Evolutionary conservation across 1,284 basidiomycete genomes (phyloP), one percentile per base, ranked within the genome.

Genomic region (Somion occarium): DNA sequence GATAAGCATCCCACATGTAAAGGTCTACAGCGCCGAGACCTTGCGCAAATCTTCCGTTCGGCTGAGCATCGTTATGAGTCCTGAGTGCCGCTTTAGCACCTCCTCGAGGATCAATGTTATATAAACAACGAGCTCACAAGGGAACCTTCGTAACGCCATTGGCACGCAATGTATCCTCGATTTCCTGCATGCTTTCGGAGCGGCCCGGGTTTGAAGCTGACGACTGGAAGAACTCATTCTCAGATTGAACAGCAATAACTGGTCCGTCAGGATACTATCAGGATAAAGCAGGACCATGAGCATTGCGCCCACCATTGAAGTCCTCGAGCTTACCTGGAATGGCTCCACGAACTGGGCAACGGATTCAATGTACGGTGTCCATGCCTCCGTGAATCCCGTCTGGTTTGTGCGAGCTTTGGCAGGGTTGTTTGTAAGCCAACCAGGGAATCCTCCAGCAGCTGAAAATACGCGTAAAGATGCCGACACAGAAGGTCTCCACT

Each of bases 1-100:
- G 76, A 53, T 79, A 78, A 51, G 70, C 72, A 61, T 79, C 72
- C 71, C 69, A 73, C 20, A 74, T 74, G 51, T 76, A 76, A 59
- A 76, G 55, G 58, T 78, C 74, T 9, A 76, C 73, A 51, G 68
- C 66, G 24, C 72, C 72, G 5, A 65, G 56, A 2, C 72, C 71
- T 13, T 55, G 46, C 18, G 49, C 56, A 42, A 49, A 54, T 15
- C 44, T 42, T 5, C 53, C 56, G 3, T 30, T 22, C 5, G 48
- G 68, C 3, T 58, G 58, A 0, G 69, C 60, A 52, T 73, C 72
- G 47, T 74, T 74, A 55, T 73, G 72, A 15, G 71, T 72, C 0
- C 64, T 71, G 34, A 55, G 38, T 34, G 41, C 52, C n/a, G n/a
- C n/a, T n/a, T n/a, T n/a, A n/a, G n/a, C n/a, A n/a, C n/a, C n/a